Evolutionary conservation across 2,329 filamentous ascomycete species (phyloP), one percentile per base, ranked within the genome.

Genomic region (Ophiosphaerella narmari): DNA sequence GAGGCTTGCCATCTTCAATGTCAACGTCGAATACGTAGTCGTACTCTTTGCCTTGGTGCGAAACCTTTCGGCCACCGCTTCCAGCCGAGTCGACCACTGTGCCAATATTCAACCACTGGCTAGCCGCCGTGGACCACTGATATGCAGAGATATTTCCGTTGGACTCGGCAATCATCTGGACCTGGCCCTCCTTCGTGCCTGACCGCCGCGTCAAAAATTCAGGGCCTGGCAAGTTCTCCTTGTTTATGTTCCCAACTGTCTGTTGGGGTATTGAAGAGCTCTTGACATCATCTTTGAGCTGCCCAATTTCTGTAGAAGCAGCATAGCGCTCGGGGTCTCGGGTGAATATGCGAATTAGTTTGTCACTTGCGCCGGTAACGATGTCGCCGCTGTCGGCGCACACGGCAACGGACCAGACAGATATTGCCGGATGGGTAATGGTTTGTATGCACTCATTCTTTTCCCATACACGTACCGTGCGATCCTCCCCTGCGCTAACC

Each of bases 1-100:
- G 86, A 11, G 93, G 92, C 67, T 95, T 93, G 44, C 91, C 93
- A 65, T 97, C 93, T 70, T 96, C 90, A 55, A 97, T 95, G 63
- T 96, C 92, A 23, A 97, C 92, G 67, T 97, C 92, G 61, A 97
- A 97, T 7, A 99, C 92, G 65, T 88, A 97, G 69, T 99, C 94
- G 71, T 96, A 99, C 54, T 93, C 89, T 68, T 96, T 85, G 29
- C 93, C 93, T 1, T 89, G 80, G 68, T 93, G 88, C 50, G 85
- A 85, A 12, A 74, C 71, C 45, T 77, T 77, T 9, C 70, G 68
- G 9, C 90, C 89, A 58, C 86, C 90, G 68, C 91, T 95, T 33
- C 88, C 91, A 5, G 88, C 89, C 3, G 91, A 85, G 62, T 96
- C 91, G 9, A 97, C 94, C 0, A 99, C 92, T 0, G 91, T 96